Evolutionary conservation across 73 alveolate genomes (phyloP).

Genomic region (Breviolum minutum): DNA sequence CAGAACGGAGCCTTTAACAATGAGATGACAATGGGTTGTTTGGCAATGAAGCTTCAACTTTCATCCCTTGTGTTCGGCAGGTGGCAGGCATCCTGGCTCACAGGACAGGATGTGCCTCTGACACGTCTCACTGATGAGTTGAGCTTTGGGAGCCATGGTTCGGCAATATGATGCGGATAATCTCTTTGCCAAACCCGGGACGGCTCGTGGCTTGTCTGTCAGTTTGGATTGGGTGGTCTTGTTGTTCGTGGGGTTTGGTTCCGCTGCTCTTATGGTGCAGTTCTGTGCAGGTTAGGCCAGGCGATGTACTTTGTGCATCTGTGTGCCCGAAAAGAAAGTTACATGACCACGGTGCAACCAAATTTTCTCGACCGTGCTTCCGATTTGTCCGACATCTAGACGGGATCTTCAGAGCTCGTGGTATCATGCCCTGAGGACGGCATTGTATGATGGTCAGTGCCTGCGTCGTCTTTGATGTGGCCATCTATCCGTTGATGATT

Average conservation of each 20-base stretch:
- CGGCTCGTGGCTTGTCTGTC: constrained; percentile 72
- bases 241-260: too few species aligned
- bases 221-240: neutral
- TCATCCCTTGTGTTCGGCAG: neutral
- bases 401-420: neutral
- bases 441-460: constrained; percentile 89
- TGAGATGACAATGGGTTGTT: neutral
- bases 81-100: constrained; percentile 81
- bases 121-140: neutral
- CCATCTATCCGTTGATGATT: constrained; percentile 85
- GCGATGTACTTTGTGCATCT: too few species aligned
- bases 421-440: constrained; percentile 21
- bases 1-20: neutral
- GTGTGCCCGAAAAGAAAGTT: too few species aligned
- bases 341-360: too few species aligned
- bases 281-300: too few species aligned
- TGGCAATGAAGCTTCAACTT: neutral
- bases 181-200: constrained; percentile 90
- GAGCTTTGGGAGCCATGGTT: constrained; percentile 73
- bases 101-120: constrained; percentile 82
- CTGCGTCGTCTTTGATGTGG: constrained; percentile 72
- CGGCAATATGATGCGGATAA: constrained; percentile 85
- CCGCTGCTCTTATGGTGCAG: too few species aligned
- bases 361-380: too few species aligned
- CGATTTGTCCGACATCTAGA: neutral